phyloP scores from a whole-genome alignment of 73 alveolate genomes.

The Diophrys sp. region DNA sequence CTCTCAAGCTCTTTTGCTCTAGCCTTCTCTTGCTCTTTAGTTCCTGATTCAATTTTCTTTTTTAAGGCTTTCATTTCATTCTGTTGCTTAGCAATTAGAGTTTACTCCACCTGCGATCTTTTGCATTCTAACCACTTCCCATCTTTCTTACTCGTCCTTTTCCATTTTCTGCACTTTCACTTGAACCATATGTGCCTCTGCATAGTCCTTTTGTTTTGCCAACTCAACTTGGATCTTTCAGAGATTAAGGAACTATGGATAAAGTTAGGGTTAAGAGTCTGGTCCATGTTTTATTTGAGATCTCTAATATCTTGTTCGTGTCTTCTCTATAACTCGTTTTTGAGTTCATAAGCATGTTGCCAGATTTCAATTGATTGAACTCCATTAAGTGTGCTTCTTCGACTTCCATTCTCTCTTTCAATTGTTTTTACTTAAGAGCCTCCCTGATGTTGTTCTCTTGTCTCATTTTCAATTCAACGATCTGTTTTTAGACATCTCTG shows the following conservation, averaged over 20 bases:
- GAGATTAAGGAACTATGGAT: constrained; percentile 61
- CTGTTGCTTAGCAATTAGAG: constrained; percentile 48
- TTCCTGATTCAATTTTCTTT: constrained; percentile 52
- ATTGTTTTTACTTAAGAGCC: constrained; percentile 32
- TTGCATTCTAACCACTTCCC: constrained; percentile 44
- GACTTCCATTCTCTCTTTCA: constrained; percentile 44
- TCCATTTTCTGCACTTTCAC: constrained; percentile 51
- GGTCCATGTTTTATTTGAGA: constrained; percentile 59
- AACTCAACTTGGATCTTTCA: constrained; percentile 46
- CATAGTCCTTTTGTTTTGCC: constrained; percentile 48
- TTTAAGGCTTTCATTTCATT: constrained; percentile 61
- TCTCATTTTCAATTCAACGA: constrained; percentile 52
- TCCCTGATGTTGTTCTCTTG: constrained; percentile 38
- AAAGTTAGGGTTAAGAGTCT: too few relatives aligned
- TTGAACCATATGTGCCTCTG: constrained; percentile 70
- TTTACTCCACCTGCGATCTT: constrained; percentile 36
- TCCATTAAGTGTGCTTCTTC: constrained; percentile 63
- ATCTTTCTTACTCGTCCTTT: constrained; percentile 41
- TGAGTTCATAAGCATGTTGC: constrained; percentile 41
- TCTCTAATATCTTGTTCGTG: constrained; percentile 58
- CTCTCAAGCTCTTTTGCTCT: constrained; percentile 39
- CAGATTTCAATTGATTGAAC: constrained; percentile 55
- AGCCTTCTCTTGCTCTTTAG: constrained; percentile 36
- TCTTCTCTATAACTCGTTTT: constrained; percentile 26
- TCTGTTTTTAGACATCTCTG: constrained; percentile 70